Evolutionary conservation across 768 basidiomycete genomes (phyloP), one percentile per base, ranked within the genome.

Genomic region (Roridomyces roridus): DNA sequence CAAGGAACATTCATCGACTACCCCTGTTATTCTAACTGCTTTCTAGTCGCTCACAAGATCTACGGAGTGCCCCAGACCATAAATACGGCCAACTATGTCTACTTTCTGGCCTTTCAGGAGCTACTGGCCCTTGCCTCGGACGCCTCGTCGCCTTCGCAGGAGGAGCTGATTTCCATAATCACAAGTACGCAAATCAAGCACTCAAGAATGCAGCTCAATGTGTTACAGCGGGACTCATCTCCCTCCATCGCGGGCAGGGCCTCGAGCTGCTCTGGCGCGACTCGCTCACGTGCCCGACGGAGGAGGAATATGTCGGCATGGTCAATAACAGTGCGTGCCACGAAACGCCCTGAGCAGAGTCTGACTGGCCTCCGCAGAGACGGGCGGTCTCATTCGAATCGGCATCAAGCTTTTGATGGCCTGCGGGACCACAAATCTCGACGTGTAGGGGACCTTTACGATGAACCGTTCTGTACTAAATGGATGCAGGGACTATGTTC

Each of bases 381-480:
- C 96, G 0, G 96, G 96, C 0, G 95, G 96, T 5, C 79, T 98
- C 9, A 88, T 98, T 59, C 80, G 96, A 20, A 86, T 98, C 41
- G 94, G 92, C 0, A 84, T 98, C 69, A 98, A 95, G 69, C 81
- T 98, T 25, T 95, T 99, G 93, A 96, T 96, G 94, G 94, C 93
- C 0, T 91, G 87, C 62, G 80, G 85, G 20, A 88, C 87, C 0
- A 83, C 74, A 20, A 88, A 87, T 59, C 61, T 73, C 26, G 75
- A 83, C 20, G 73, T 87, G 90, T 89, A 70, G 40, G 84, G 62
- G 10, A n/a, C 12, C 43, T n/a, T 6, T 18, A 5, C n/a, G 4
- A 14, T 8, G 18, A 5, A 9, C 10, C 25, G 5, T 36, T 51
- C 14, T 52, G 42, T 50, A 51, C 29, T 51, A 43, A 21, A 12